Base-by-base conservation (phyloP, 257 asterid genomes). In the Rauvolfia tetraphylla region DNA sequence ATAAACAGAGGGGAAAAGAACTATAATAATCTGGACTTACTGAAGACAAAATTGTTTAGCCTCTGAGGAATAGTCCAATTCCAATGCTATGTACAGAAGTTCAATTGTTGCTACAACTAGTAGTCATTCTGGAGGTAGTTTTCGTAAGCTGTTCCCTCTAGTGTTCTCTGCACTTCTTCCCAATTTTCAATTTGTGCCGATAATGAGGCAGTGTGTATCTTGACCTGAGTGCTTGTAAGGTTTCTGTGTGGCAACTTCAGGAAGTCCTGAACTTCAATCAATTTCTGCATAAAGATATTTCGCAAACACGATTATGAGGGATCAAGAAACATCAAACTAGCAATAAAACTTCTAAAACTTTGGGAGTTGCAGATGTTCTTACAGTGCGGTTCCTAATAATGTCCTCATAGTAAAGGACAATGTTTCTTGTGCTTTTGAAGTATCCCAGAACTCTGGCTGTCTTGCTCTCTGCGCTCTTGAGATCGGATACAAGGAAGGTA, bases 371-470 rank as follows among this genome's bases (percentile, higher is more conserved):
- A 11, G 42, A 12, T 44, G 66, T 46, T 15, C 85, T 81, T 79
- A 93, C 98, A 27, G 86, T 84, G 51, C 39, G 80, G 81, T 90
- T 90, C 56, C 85, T 78, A 27, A 90, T 83, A 51, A 94, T 46
- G 62, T 94, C 97, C 76, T 92, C 98, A 27, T 94, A 94, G 87
- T 88, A 92, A 38, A 94, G 82, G 20, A 90, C 81, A 54, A 90
- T 83, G 80, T 90, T 96, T 13, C 95, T 84, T 15, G 90, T 84
- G 85, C 77, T 88, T 71, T 86, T 90, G 83, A 90, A 92, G 80
- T 83, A 86, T 31, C 88, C 90, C 75, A 92, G 61, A 18, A 96
- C 91, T 53, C 74, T 86, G 7, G 85, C 83, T 4, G 78, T 66
- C 33, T 49, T 81, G 34, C 74, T 73, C 72, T 88, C 87, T 6